phyloP scores from a whole-genome alignment of 2,329 filamentous ascomycete species.

The Fusarium tjaetaba region DNA sequence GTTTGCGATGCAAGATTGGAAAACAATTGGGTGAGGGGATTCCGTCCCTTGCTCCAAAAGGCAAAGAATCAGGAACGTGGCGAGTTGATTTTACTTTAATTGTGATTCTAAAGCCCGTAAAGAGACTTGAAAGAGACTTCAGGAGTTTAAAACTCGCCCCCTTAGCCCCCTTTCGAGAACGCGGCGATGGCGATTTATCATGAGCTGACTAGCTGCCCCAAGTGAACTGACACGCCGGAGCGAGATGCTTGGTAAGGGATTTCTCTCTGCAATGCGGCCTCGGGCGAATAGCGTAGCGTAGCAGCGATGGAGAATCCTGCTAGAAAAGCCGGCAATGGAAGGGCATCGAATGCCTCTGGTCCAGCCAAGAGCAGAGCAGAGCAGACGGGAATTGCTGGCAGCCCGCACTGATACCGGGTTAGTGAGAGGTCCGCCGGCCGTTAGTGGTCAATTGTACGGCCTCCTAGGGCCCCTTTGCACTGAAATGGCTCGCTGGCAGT shows the following conservation, averaged over 20 bases:
- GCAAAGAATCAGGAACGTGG: conserved; percentile 29
- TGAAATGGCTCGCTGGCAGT: conserved; percentile 28
- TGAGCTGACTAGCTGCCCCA: conserved; percentile 41
- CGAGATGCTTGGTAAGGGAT: conserved; percentile 41
- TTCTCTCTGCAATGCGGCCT: neutral
- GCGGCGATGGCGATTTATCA: conserved; percentile 37
- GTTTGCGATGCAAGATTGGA: neutral
- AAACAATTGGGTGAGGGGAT: conserved; percentile 14
- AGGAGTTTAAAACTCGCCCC: conserved; percentile 30
- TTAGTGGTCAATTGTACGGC: conserved; percentile 29
- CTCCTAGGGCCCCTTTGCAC: conserved; percentile 15
- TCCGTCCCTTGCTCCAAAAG: conserved; percentile 24
- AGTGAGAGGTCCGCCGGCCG: conserved; percentile 26
- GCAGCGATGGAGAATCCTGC: conserved; percentile 23
- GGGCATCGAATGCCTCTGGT: conserved; percentile 35
- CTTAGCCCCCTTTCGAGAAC: conserved; percentile 31
- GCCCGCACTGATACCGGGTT: conserved; percentile 35
- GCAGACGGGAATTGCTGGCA: conserved; percentile 6
- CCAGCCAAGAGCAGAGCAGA: conserved; percentile 10
- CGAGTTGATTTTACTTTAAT: conserved; percentile 22
- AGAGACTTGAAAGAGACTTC: conserved; percentile 6
- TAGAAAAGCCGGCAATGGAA: conserved; percentile 38
- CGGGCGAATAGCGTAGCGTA: conserved; percentile 36
- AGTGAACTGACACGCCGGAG: conserved; percentile 33
- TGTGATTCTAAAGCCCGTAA: conserved; percentile 4